Evolutionary conservation across 2,329 filamentous ascomycete genomes (phyloP).

Genomic region (Camillea tinctor): DNA sequence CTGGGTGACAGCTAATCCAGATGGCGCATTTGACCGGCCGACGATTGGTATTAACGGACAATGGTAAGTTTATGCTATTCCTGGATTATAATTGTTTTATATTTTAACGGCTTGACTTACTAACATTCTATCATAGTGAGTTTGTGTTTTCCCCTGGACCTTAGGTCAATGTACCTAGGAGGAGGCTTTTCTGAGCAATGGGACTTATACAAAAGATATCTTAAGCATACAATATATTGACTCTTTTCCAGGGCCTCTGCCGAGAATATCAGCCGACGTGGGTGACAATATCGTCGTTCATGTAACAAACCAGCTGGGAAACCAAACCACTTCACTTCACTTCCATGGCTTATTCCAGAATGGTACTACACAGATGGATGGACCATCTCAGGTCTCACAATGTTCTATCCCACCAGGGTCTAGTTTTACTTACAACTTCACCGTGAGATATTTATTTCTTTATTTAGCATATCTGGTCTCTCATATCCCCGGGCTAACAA

Average conservation of each 20-base stretch:
- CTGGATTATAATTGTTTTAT: too few relatives aligned
- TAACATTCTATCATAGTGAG: neutral
- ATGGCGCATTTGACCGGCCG: slow-evolving; percentile 62
- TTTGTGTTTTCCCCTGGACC: neutral
- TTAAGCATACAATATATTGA: neutral
- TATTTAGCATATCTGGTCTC: neutral
- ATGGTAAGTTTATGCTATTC: slow-evolving; percentile 47
- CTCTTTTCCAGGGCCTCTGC: slow-evolving; percentile 54
- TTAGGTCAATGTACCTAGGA: too few relatives aligned
- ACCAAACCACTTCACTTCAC: slow-evolving; percentile 62
- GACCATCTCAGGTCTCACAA: slow-evolving; percentile 64
- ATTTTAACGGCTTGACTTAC: too few relatives aligned
- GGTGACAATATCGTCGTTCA: slow-evolving; percentile 63
- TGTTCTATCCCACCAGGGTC: slow-evolving; percentile 63
- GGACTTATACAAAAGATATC: too few relatives aligned
- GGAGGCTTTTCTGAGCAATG: too few relatives aligned
- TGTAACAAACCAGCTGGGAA: slow-evolving; percentile 57
- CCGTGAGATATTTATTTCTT: slow-evolving; percentile 40
- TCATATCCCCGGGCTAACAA: slow-evolving; percentile 11
- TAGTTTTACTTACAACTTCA: slow-evolving; percentile 70
- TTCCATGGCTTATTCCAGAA: slow-evolving; percentile 74
- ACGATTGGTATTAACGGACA: slow-evolving; percentile 74
- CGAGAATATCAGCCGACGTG: slow-evolving; percentile 59
- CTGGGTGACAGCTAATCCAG: slow-evolving; percentile 72
- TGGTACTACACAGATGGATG: slow-evolving; percentile 69